A percentile compares a stretch with the other conserved stretches of the same genome.
phyloP scores from a whole-genome alignment of 768 basidiomycete genomes.

The Auricularia sp. region DNA sequence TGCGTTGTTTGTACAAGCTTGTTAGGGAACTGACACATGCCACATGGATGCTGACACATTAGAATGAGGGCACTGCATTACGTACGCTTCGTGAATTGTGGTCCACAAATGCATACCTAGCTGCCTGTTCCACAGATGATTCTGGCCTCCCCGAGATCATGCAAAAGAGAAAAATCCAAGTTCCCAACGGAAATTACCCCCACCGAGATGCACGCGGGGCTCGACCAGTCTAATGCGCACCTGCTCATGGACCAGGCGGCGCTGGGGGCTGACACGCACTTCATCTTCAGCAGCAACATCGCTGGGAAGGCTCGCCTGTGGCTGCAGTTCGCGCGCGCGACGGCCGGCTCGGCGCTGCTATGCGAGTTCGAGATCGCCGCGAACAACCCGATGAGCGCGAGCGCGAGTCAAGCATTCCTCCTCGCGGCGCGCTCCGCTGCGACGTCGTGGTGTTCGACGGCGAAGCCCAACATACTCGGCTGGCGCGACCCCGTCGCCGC shows the following conservation, averaged over 20 bases:
- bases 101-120: neutral
- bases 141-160: neutral
- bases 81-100: neutral
- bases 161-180: neutral
- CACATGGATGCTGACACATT: too few species aligned
- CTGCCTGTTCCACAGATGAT: neutral
- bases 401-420: neutral
- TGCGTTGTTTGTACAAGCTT: too few species aligned
- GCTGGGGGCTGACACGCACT: neutral
- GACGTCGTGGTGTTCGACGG: neutral
- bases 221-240: neutral
- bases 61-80: too few species aligned
- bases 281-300: neutral
- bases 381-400: neutral
- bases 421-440: neutral
- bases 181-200: neutral
- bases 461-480: neutral
- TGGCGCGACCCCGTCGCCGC: neutral
- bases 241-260: neutral
- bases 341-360: too few species aligned
- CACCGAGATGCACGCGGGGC: neutral
- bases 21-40: too few species aligned
- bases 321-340: neutral
- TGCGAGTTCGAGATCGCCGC: neutral
- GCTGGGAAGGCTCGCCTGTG: neutral